These are phyloP conservation scores for Neolecta irregularis DNA, from an alignment of 1,139 yeast genomes.

Conservation along the genomic window DNA sequence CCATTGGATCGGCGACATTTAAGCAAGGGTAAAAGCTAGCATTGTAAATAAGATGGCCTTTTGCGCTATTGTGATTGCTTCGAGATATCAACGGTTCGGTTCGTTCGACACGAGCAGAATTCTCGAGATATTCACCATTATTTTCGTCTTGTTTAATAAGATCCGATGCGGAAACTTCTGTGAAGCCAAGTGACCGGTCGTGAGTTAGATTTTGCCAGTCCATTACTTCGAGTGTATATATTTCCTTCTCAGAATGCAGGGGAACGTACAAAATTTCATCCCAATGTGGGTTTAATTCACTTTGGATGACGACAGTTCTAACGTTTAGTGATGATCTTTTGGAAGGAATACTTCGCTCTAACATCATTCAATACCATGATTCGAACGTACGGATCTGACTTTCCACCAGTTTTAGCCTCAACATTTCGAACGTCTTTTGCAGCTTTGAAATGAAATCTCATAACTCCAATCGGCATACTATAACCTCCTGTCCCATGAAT, in stretches of 20 bases:
- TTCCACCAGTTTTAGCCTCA: constrained; percentile 56
- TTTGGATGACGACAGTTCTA: constrained; percentile 57
- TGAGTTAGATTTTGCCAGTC: constrained; percentile 63
- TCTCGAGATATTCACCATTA: constrained; percentile 48
- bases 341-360: too few relatives aligned
- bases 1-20: constrained; percentile 64
- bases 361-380: constrained; percentile 61
- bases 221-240: constrained; percentile 74
- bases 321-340: too few relatives aligned
- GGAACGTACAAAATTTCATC: constrained; percentile 71
- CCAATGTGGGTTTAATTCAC: constrained; percentile 69
- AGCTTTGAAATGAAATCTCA: constrained; percentile 54
- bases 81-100: constrained; percentile 48
- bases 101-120: constrained; percentile 41
- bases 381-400: constrained; percentile 81
- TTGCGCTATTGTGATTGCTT: constrained; percentile 57
- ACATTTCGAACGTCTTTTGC: constrained; percentile 67
- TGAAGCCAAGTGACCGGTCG: constrained; percentile 77
- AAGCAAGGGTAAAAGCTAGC: constrained; percentile 69
- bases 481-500: constrained; percentile 58
- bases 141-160: constrained; percentile 50
- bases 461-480: constrained; percentile 83
- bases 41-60: constrained; percentile 60
- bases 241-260: constrained; percentile 66
- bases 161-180: constrained; percentile 51